Percentiles rank a stretch among this genome's conserved stretches.
Evolutionary conservation across 768 basidiomycete species (phyloP).

Genomic region (Termitomyces sp.): DNA sequence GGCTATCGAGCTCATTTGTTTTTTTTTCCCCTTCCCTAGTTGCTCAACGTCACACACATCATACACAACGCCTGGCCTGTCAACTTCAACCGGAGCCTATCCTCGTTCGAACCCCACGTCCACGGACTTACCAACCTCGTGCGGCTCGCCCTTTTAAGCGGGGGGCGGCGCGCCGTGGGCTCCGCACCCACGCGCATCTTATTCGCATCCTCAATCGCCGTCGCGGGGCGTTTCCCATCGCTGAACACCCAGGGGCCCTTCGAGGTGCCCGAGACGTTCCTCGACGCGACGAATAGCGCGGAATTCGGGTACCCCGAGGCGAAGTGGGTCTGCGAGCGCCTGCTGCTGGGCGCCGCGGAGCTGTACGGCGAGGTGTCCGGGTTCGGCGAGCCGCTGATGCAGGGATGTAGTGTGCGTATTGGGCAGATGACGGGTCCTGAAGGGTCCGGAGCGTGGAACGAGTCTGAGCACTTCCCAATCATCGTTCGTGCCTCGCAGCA

Average conservation of each 20-base stretch:
- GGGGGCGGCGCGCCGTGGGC: constrained; percentile 13
- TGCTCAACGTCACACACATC: constrained; percentile 24
- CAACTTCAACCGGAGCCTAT: constrained; percentile 35
- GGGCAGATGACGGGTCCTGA: constrained; percentile 31
- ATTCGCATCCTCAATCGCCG: constrained; percentile 33
- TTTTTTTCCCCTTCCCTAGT: constrained; percentile 8
- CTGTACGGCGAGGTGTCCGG: constrained; percentile 16
- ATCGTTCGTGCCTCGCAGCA: constrained; percentile 26
- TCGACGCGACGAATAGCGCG: constrained; percentile 21
- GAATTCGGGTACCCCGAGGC: constrained; percentile 11
- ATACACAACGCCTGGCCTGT: constrained; percentile 39
- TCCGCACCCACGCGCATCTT: constrained; percentile 23
- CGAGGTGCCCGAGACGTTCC: constrained; percentile 27
- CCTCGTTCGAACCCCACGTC: constrained; percentile 38
- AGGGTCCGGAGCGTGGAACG: constrained; percentile 31
- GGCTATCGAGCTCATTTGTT: background rate
- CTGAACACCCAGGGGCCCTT: constrained; percentile 21
- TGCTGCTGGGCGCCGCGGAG: constrained; percentile 5
- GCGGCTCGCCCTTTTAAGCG: constrained; percentile 19
- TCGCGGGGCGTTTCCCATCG: constrained; percentile 25
- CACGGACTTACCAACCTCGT: constrained; percentile 28
- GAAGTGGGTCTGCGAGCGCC: constrained; percentile 25
- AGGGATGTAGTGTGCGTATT: background rate
- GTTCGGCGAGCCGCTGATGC: background rate
- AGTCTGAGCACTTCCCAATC: constrained; percentile 31